phyloP scores from a whole-genome alignment of 768 basidiomycete genomes.

The Crepidotus variabilis region DNA sequence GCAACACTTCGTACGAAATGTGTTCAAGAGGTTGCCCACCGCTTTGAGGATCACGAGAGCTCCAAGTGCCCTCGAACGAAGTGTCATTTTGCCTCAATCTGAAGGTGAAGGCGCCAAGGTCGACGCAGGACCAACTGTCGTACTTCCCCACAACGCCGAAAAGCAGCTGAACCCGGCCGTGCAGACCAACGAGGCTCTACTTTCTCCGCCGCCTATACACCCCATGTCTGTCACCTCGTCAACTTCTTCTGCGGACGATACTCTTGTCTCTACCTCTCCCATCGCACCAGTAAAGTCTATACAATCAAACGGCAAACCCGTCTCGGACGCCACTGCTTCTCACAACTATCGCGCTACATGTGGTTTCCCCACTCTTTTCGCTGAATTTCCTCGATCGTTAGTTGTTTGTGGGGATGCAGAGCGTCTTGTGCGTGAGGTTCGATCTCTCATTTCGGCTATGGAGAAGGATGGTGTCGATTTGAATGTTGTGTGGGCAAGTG shows the following conservation, averaged over 20 bases:
- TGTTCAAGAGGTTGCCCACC: slow-evolving; percentile 14
- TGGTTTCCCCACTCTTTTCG: slow-evolving; percentile 37
- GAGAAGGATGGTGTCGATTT: slow-evolving; percentile 33
- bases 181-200: background rate
- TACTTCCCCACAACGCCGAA: background rate
- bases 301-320: background rate
- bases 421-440: slow-evolving; percentile 45
- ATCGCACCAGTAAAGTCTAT: background rate
- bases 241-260: background rate
- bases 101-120: slow-evolving; percentile 6
- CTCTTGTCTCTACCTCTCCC: background rate
- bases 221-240: background rate
- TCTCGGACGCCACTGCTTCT: background rate
- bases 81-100: background rate
- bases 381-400: slow-evolving; percentile 39
- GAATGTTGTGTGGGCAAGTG: slow-evolving; percentile 28
- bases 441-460: slow-evolving; percentile 36
- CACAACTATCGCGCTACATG: slow-evolving; percentile 16
- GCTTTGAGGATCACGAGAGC: slow-evolving; percentile 12
- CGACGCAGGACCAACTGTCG: background rate
- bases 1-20: slow-evolving; percentile 18
- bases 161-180: background rate
- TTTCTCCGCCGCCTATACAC: background rate
- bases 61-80: slow-evolving; percentile 11
- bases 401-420: slow-evolving; percentile 50